phyloP scores from a whole-genome alignment of 306 rosid genomes.

The Trifolium repens region DNA sequence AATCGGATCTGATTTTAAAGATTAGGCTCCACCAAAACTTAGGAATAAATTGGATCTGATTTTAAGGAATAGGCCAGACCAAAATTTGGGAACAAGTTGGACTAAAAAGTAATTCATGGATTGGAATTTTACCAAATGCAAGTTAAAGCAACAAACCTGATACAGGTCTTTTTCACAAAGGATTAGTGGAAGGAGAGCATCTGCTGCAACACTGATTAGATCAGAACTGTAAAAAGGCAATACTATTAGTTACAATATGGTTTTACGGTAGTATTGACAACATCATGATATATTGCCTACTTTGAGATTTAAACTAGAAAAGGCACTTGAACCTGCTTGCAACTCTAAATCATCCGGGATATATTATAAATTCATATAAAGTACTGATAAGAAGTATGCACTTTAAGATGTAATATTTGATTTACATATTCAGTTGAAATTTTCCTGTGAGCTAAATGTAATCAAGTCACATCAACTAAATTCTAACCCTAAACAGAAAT shows the following conservation, averaged over 20 bases:
- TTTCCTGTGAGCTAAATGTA: neutral
- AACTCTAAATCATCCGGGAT: constrained; percentile 6
- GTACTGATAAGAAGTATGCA: neutral
- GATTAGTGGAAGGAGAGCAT: constrained; percentile 87
- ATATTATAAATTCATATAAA: constrained; percentile 7
- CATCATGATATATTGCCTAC: constrained; percentile 23
- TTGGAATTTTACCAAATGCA: constrained; percentile 18
- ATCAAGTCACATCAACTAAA: constrained; percentile 19
- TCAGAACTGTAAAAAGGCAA: constrained; percentile 67
- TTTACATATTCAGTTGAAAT: constrained; percentile 22
- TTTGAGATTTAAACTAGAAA: neutral
- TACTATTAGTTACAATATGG: constrained; percentile 19
- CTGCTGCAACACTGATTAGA: constrained; percentile 91
- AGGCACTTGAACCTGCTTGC: constrained; percentile 25
- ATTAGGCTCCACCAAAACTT: neutral
- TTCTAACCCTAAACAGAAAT: constrained; percentile 22
- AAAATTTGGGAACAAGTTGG: neutral
- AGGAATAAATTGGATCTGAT: neutral
- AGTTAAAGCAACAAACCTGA: constrained; percentile 59
- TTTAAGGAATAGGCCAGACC: neutral
- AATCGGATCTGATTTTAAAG: neutral
- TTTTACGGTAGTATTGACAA: constrained; percentile 5
- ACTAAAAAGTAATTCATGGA: constrained; percentile 1
- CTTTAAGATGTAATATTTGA: constrained; percentile 21
- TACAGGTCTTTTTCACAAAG: constrained; percentile 88